Evolutionary conservation across 1,284 basidiomycete species (phyloP).

Genomic region (Moesziomyces globuligerus): DNA sequence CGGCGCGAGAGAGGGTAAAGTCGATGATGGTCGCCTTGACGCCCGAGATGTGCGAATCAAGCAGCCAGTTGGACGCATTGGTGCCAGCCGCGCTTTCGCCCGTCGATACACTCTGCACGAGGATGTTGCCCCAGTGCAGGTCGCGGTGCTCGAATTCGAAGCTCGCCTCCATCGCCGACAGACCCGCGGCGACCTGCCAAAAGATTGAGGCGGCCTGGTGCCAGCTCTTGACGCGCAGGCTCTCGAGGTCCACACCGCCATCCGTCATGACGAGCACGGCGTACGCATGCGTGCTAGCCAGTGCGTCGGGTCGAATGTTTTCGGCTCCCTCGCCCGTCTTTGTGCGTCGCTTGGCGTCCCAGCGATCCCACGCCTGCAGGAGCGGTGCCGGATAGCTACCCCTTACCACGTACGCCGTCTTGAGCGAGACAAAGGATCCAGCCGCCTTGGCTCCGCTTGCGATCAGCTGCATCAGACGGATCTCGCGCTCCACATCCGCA

Average conservation of each 20-base stretch:
- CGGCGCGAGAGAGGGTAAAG: conserved; percentile 82
- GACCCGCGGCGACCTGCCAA: conserved; percentile 83
- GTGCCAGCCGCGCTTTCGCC: neutral
- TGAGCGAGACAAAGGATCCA: conserved; percentile 32
- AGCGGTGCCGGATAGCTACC: conserved; percentile 83
- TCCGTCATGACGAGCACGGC: conserved; percentile 88
- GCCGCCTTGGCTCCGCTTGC: conserved; percentile 8
- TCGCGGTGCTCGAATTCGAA: conserved; percentile 96
- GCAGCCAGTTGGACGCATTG: conserved; percentile 7
- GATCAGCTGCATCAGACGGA: conserved; percentile 83
- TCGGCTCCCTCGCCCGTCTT: conserved; percentile 76
- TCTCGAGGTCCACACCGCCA: conserved; percentile 87
- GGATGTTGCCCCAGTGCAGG: conserved; percentile 96
- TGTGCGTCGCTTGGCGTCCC: conserved; percentile 70
- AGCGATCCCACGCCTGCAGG: conserved; percentile 86
- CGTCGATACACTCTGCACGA: conserved; percentile 71
- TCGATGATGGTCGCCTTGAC: conserved; percentile 88
- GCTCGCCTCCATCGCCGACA: conserved; percentile 80
- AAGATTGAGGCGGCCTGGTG: conserved; percentile 85
- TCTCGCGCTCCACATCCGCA: conserved; percentile 84
- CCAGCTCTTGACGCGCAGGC: conserved; percentile 82
- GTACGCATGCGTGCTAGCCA: conserved; percentile 79
- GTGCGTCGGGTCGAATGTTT: conserved; percentile 82
- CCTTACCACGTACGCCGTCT: conserved; percentile 79
- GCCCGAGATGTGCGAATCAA: conserved; percentile 69